These are phyloP conservation scores for Opeltia flavorubescens DNA, from an alignment of 495 filamentous ascomycete species.

Conservation along the genomic window DNA sequence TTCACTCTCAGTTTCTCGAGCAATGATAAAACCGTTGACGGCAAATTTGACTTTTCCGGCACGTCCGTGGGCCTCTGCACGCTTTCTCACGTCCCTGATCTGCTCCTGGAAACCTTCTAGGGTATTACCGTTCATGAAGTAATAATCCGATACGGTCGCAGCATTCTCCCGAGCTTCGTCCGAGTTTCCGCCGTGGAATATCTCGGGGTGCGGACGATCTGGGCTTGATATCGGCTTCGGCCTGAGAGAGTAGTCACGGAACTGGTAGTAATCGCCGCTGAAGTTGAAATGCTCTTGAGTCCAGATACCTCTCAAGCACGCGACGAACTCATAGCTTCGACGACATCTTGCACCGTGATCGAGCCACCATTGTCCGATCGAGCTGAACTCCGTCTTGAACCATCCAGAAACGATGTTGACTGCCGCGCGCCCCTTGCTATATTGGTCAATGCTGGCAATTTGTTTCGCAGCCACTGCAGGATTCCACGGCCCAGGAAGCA, in stretches of 20 bases:
- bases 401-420: conserved; percentile 36
- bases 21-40: conserved; percentile 33
- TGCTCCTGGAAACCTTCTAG: conserved; percentile 33
- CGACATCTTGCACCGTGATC: conserved; percentile 35
- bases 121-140: conserved; percentile 38
- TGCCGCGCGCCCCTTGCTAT: conserved; percentile 29
- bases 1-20: conserved; percentile 34
- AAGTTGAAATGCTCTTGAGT: conserved; percentile 31
- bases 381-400: conserved; percentile 36
- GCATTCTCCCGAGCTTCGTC: conserved; percentile 31
- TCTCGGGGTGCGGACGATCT: conserved; percentile 28
- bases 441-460: conserved; percentile 34
- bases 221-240: conserved; percentile 26
- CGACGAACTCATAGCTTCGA: conserved; percentile 32
- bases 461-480: conserved; percentile 35
- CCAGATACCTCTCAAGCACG: conserved; percentile 33
- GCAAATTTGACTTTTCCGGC: conserved; percentile 29
- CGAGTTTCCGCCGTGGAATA: conserved; percentile 36
- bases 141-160: conserved; percentile 29
- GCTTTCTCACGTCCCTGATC: conserved; percentile 28
- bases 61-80: conserved; percentile 23
- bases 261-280: conserved; percentile 33
- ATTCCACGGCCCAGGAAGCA: conserved; percentile 36
- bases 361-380: conserved; percentile 37
- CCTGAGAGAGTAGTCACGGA: conserved; percentile 31